Conservation (phyloP, 192 early-diverging fungal species). For the Gamsiella multidivaricata region DNA sequence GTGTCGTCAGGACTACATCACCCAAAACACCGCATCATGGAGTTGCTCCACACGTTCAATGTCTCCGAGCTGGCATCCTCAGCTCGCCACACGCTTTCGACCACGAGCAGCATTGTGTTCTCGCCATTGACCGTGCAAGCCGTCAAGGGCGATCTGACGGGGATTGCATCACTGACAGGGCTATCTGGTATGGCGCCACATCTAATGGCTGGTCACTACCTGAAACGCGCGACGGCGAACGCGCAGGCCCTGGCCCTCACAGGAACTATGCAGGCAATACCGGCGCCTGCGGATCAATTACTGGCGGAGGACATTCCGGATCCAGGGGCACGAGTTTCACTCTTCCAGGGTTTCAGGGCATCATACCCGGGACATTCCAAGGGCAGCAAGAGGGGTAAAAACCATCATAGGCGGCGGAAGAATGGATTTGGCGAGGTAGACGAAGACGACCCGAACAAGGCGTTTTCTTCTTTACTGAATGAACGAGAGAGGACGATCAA, state of each 20-base stretch:
- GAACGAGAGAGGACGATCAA: conserved; percentile 63
- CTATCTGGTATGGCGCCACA: conserved; percentile 60
- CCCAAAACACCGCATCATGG: conserved; percentile 46
- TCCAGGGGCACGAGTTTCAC: conserved; percentile 62
- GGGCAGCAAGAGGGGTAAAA: conserved; percentile 42
- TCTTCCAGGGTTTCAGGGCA: conserved; percentile 68
- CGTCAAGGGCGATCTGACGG: conserved; percentile 64
- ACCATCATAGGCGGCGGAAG: conserved; percentile 50
- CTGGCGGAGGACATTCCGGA: conserved; percentile 66
- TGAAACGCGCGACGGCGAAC: conserved; percentile 36
- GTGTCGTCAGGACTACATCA: conserved; percentile 45
- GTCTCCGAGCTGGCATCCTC: conserved; percentile 48
- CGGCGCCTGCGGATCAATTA: conserved; percentile 49
- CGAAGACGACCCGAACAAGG: conserved; percentile 50
- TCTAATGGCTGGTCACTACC: conserved; percentile 57
- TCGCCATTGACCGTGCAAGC: conserved; percentile 64
- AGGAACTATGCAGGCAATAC: conserved; percentile 23
- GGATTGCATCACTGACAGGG: conserved; percentile 50
- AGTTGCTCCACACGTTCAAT: conserved; percentile 40
- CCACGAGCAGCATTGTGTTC: conserved; percentile 62
- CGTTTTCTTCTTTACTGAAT: conserved; percentile 59
- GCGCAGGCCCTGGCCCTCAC: conserved; percentile 29
- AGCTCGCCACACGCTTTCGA: conserved; percentile 39
- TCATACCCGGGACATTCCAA: conserved; percentile 63
- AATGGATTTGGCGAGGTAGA: conserved; percentile 45